These are phyloP conservation scores for Xerocomellus chrysenteron DNA, from an alignment of 768 basidiomycete genomes.

Conservation along the genomic window DNA sequence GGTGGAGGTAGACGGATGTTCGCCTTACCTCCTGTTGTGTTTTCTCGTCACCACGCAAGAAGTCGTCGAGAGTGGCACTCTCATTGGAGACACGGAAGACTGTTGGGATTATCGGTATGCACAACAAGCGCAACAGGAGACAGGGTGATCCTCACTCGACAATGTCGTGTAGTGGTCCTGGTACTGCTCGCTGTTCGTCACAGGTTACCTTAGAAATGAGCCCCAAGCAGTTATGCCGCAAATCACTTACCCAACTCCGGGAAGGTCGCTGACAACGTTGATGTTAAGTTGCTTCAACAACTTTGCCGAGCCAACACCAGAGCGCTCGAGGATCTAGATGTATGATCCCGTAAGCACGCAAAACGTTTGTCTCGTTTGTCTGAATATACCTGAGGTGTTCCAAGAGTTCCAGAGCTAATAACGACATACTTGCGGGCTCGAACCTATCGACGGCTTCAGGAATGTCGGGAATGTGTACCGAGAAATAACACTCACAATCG, in stretches of 20 bases:
- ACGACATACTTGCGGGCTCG: conserved; percentile 67
- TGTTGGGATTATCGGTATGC: conserved; percentile 20
- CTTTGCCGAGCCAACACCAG: conserved; percentile 59
- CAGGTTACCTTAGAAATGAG: conserved; percentile 4
- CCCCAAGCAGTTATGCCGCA: not conserved
- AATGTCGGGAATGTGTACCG: not conserved
- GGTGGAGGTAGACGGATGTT: not conserved
- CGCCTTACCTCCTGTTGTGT: conserved; percentile 49
- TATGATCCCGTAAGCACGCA: not conserved
- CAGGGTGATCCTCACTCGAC: conserved; percentile 41
- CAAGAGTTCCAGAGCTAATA: conserved; percentile 63
- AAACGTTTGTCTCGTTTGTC: not conserved
- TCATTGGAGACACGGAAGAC: conserved; percentile 71
- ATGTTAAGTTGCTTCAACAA: conserved; percentile 57
- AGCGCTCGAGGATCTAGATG: conserved; percentile 62
- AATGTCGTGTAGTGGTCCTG: conserved; percentile 76
- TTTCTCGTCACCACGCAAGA: conserved; percentile 65
- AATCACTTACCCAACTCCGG: conserved; percentile 59
- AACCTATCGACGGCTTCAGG: conserved; percentile 28
- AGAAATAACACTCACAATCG: conserved; percentile 39
- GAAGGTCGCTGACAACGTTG: conserved; percentile 65
- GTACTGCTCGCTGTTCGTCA: conserved; percentile 54
- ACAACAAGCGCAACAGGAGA: not conserved
- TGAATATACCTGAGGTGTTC: conserved; percentile 50
- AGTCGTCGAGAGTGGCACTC: conserved; percentile 60